A percentile compares a stretch with the other conserved stretches of the same genome.
phyloP scores from a whole-genome alignment of 2,329 filamentous ascomycete genomes.

The Trichoderma sp. region DNA sequence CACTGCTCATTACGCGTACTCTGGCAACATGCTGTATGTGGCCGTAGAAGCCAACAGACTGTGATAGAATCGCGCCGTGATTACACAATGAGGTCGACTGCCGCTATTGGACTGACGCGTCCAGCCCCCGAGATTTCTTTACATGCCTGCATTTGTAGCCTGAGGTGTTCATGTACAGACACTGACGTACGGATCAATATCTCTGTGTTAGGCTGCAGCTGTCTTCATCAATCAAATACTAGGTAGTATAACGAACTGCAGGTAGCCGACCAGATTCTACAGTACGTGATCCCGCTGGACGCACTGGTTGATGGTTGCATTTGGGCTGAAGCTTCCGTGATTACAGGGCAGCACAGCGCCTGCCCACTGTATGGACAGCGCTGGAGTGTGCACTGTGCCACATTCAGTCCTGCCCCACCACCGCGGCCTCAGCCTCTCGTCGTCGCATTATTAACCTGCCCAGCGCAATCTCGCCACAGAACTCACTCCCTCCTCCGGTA shows the following conservation, averaged over 20 bases:
- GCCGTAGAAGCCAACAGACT: conserved; percentile 16
- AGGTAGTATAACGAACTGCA: not conserved
- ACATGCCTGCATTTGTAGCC: no score
- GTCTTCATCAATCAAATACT: no score
- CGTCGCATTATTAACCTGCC: conserved; percentile 1
- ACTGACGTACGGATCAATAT: no score
- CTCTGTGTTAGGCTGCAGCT: no score
- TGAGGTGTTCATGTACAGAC: no score
- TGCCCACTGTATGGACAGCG: no score
- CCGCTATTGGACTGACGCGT: not conserved
- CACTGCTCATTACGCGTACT: not conserved
- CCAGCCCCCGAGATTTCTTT: no score
- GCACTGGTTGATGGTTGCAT: no score
- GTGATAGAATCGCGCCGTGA: not conserved
- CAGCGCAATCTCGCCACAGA: conserved; percentile 1
- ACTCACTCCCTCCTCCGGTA: not conserved
- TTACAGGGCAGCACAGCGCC: no score
- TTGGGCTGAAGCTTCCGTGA: no score
- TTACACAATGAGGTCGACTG: not conserved
- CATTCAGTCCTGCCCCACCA: conserved; percentile 9
- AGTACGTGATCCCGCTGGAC: no score
- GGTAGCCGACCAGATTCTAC: not conserved
- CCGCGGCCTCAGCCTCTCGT: not conserved
- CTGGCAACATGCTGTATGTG: not conserved
- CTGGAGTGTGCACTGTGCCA: no score